phyloP scores from a whole-genome alignment of 2,329 filamentous ascomycete genomes.

The Apiospora malaysiana region DNA sequence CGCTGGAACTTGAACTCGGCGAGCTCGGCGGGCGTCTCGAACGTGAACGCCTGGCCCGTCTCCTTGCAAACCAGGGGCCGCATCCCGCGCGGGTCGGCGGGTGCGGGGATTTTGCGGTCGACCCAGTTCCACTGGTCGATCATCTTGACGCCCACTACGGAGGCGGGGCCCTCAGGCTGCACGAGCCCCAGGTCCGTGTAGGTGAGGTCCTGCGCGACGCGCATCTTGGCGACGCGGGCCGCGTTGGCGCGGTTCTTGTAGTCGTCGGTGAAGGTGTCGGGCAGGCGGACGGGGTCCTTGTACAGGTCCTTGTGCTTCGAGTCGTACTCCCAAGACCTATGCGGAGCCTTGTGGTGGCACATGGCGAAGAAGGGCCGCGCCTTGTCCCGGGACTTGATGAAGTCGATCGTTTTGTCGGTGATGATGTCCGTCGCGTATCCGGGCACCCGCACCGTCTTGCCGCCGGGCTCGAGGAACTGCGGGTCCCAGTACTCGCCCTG shows the following conservation, averaged over 20 bases:
- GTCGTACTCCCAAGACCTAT: conserved; percentile 58
- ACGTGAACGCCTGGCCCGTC: conserved; percentile 52
- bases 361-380: conserved; percentile 58
- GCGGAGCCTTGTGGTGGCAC: conserved; percentile 63
- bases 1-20: conserved; percentile 61
- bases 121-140: conserved; percentile 34
- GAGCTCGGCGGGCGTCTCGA: conserved; percentile 47
- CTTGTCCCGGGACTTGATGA: conserved; percentile 41
- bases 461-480: conserved; percentile 50
- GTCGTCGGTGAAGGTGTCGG: conserved; percentile 59
- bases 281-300: conserved; percentile 50
- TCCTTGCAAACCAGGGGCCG: conserved; percentile 51
- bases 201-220: conserved; percentile 56
- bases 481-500: conserved; percentile 61
- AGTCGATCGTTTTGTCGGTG: conserved; percentile 54
- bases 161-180: conserved; percentile 53
- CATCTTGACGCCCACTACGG: conserved; percentile 43
- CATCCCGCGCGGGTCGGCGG: conserved; percentile 18
- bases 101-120: conserved; percentile 37
- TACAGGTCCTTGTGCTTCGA: conserved; percentile 55
- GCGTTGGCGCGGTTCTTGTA: conserved; percentile 59
- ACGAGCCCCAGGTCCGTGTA: conserved; percentile 57
- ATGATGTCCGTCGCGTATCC: conserved; percentile 61
- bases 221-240: conserved; percentile 56
- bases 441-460: conserved; percentile 34